Evolutionary conservation across 352 stramenopile genomes (phyloP), one percentile per base, ranked within the genome.

Genomic region (Chrysophaeum taylorii): DNA sequence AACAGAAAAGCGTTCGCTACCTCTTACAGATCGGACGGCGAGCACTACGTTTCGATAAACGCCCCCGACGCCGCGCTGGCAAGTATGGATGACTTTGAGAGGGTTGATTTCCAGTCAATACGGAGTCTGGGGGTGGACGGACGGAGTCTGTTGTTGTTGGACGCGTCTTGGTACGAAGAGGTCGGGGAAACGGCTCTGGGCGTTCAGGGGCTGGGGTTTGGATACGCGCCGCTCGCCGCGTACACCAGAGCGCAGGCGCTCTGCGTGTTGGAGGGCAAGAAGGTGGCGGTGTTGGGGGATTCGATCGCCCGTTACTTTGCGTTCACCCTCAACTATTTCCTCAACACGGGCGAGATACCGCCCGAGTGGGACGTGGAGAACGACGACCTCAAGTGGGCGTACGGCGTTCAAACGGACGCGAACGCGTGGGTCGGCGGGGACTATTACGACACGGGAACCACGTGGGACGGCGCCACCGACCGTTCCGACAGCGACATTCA

Each of bases 231-330:
- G 7, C 15, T 66, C 33, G 2, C 12, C 2, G 27, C 31, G 35
- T 14, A 45, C 1, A 48, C 57, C 16, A 31, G 31, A 25, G 36
- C 2, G 33, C 14, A 66, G 57, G 57, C 57, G 5, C 35, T 45
- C 5, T 66, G 57, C 27, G 31, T 66, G 2, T 36, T 66, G 7
- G 15, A 35, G 31, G 35, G 27, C 14, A 42, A 42, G 31, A 14
- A 2, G 2, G 33, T 66, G 1, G 31, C 33, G 5, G 45, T 66
- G 16, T 9, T 66, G 1, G 57, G 57, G 2, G 57, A 66, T 25
- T 66, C 57, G 16, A 66, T 66, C 18, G 25, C 31, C 1, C 57
- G 57, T 2, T 66, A 66, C n/a, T 66, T 66, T 25, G 45, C 57
- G 1, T 66, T 38, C 35, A 4, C 27, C 2, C 31, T 66, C 36